Evolutionary conservation across 208 protist species (phyloP).

Genomic region (Trypanosoma avium): DNA sequence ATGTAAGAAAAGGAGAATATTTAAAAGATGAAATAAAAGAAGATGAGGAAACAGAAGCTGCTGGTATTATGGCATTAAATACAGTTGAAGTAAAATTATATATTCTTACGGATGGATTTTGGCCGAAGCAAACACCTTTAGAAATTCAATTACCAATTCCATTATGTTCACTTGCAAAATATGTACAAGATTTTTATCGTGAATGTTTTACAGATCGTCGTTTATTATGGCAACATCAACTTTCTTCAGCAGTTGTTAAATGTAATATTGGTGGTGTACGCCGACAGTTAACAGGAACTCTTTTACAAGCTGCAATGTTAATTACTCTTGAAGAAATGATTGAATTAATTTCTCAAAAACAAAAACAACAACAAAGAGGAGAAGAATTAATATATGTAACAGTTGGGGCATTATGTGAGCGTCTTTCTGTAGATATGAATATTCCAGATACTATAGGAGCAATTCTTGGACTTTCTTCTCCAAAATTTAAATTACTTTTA

Average conservation of each 20-base stretch:
- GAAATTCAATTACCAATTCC: slow-evolving; percentile 36
- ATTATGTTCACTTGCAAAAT: slow-evolving; percentile 43
- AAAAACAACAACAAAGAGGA: background rate
- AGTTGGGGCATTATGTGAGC: slow-evolving; percentile 62
- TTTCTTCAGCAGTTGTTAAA: slow-evolving; percentile 72
- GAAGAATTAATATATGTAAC: slow-evolving; percentile 38
- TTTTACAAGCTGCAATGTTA: slow-evolving; percentile 91
- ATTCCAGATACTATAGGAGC: slow-evolving; percentile 39
- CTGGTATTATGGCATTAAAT: background rate
- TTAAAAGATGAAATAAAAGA: background rate
- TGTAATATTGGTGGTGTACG: slow-evolving; percentile 31
- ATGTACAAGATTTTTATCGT: slow-evolving; percentile 86
- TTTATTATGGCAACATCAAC: slow-evolving; percentile 89
- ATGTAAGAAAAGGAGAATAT: background rate
- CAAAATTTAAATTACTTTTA: slow-evolving; percentile 44
- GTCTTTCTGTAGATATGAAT: slow-evolving; percentile 56
- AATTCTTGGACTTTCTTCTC: slow-evolving; percentile 56
- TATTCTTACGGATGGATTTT: slow-evolving; percentile 91
- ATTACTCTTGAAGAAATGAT: slow-evolving; percentile 83
- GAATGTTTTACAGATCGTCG: slow-evolving; percentile 65
- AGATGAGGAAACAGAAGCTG: slow-evolving; percentile 6
- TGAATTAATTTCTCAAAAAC: slow-evolving; percentile 8
- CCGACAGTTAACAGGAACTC: slow-evolving; percentile 84
- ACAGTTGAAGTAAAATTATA: slow-evolving; percentile 69
- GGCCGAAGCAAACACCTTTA: slow-evolving; percentile 71